Percentiles rank a stretch among this genome's conserved stretches.
These are phyloP conservation scores for Coprinopsis strossmayeri DNA, from an alignment of 768 basidiomycete species.

Conservation along the genomic window DNA sequence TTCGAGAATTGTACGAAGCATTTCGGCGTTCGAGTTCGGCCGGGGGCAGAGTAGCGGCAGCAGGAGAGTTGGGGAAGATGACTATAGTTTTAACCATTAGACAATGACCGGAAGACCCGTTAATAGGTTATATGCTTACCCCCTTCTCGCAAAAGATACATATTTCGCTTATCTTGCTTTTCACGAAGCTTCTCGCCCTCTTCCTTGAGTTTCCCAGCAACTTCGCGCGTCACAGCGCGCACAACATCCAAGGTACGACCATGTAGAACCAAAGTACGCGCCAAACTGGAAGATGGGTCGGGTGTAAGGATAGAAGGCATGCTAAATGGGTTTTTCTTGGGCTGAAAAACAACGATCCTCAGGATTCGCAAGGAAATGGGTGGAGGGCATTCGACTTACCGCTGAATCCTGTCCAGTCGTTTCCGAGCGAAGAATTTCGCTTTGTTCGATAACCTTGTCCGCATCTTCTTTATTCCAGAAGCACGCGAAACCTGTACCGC, in stretches of 20 bases:
- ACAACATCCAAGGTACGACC: conserved; percentile 90
- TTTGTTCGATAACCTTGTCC: conserved; percentile 76
- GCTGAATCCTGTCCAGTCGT: conserved; percentile 39
- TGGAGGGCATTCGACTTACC: conserved; percentile 16
- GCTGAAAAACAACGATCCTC: conserved; percentile 23
- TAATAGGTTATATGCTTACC: conserved; percentile 41
- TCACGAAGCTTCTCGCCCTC: conserved; percentile 78
- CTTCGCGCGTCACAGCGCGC: conserved; percentile 84
- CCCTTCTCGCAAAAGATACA: conserved; percentile 95
- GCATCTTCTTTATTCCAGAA: conserved; percentile 95
- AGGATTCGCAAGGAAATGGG: neutral
- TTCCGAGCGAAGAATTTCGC: conserved; percentile 63
- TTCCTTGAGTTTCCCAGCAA: conserved; percentile 84
- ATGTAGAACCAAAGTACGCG: conserved; percentile 79
- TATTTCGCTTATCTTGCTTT: conserved; percentile 91
- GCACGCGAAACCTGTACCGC: conserved; percentile 95
- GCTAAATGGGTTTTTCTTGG: conserved; percentile 79
- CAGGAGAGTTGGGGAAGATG: conserved; percentile 82
- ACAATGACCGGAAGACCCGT: no score
- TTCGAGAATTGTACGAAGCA: conserved; percentile 78
- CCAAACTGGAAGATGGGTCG: conserved; percentile 84
- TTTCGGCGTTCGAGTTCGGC: conserved; percentile 84
- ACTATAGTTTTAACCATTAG: conserved; percentile 50
- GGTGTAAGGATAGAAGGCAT: conserved; percentile 87
- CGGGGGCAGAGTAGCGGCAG: conserved; percentile 60